Conservation (phyloP, 352 stramenopile genomes). For the Globisporangium spiculum region DNA sequence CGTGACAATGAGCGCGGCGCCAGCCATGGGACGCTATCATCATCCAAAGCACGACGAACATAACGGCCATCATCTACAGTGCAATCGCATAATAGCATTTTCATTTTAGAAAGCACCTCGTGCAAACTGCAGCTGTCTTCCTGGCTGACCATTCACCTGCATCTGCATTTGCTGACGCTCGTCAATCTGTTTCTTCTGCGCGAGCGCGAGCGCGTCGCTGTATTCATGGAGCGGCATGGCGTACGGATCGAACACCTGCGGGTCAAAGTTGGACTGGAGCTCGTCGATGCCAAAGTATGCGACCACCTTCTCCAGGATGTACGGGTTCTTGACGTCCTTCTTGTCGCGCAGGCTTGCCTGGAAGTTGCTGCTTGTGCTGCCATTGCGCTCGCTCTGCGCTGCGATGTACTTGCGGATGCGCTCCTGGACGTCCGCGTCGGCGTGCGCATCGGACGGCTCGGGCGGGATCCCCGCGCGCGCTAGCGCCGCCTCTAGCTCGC, state of each 20-base stretch:
- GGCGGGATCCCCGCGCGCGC: conserved; percentile 40
- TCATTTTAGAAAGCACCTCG: conserved; percentile 3
- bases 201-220: conserved; percentile 53
- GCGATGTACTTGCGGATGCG: conserved; percentile 64
- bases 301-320: conserved; percentile 85
- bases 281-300: conserved; percentile 87
- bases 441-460: conserved; percentile 17
- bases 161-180: conserved; percentile 32
- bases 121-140: conserved; percentile 23
- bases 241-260: conserved; percentile 67
- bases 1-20: neutral
- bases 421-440: conserved; percentile 43
- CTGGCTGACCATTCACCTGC: conserved; percentile 22
- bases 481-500: conserved; percentile 32
- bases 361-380: conserved; percentile 30
- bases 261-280: conserved; percentile 65
- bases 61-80: neutral
- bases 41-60: neutral
- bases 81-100: neutral
- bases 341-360: conserved; percentile 70
- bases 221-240: conserved; percentile 70
- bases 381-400: conserved; percentile 29
- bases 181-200: conserved; percentile 59
- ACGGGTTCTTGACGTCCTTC: conserved; percentile 85
- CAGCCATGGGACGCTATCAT: conserved; percentile 12